Evolutionary conservation across 2,329 filamentous ascomycete genomes (phyloP).

Genomic region (Fusarium pseudonygamai): DNA sequence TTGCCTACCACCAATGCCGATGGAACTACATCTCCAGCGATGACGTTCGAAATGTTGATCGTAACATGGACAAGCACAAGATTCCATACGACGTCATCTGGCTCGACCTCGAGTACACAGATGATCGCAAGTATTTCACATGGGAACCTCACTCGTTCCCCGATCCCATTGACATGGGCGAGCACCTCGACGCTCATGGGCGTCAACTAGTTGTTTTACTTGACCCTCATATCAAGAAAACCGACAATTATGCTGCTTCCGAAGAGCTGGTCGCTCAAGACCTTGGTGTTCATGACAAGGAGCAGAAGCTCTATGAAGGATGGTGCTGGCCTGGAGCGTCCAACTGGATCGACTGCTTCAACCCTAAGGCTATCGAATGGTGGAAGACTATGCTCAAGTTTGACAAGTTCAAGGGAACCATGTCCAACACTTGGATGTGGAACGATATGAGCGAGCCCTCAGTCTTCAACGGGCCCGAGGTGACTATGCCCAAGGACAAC

Average conservation of each 20-base stretch:
- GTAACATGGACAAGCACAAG: slow-evolving; percentile 92
- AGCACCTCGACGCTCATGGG: slow-evolving; percentile 85
- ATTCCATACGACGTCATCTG: slow-evolving; percentile 99
- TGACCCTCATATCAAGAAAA: slow-evolving; percentile 97
- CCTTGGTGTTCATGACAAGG: slow-evolving; percentile 88
- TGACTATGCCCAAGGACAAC: slow-evolving; percentile 99
- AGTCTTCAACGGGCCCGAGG: slow-evolving; percentile 97
- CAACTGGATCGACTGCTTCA: slow-evolving; percentile 96
- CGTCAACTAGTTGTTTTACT: slow-evolving; percentile 95
- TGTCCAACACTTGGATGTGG: slow-evolving; percentile 92
- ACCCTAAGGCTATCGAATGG: slow-evolving; percentile 89
- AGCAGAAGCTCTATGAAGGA: slow-evolving; percentile 87
- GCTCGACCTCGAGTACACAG: slow-evolving; percentile 97
- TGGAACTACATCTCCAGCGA: slow-evolving; percentile 99
- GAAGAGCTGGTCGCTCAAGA: slow-evolving; percentile 86
- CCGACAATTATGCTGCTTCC: slow-evolving; percentile 77
- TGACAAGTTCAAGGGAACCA: slow-evolving; percentile 84
- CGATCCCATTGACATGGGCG: slow-evolving; percentile 85
- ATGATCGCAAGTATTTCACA: slow-evolving; percentile 97
- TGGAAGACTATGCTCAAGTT: slow-evolving; percentile 92
- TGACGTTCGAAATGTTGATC: slow-evolving; percentile 95
- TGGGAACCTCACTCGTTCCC: slow-evolving; percentile 92
- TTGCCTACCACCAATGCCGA: slow-evolving; percentile 96
- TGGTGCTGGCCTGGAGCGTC: slow-evolving; percentile 99
- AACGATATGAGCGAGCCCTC: slow-evolving; percentile 99